Base-by-base conservation (phyloP, 2,329 filamentous ascomycete genomes). In the Coleophoma cylindrospora region DNA sequence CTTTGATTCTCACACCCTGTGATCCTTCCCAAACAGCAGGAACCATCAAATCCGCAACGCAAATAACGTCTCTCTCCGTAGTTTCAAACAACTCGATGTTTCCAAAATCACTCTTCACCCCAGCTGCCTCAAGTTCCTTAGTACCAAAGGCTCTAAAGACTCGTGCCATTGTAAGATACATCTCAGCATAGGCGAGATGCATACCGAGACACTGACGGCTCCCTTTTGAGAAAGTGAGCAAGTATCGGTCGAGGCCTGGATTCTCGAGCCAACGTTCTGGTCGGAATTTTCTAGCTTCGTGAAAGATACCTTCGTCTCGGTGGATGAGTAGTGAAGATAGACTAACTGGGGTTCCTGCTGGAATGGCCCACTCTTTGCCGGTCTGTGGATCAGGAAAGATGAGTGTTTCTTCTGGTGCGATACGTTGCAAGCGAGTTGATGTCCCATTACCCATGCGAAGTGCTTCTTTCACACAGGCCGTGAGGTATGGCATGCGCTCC, bases 261-360 rank as follows among this genome's bases (percentile, higher is more conserved):
- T 38, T 32, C 4, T 37, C 44, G 2, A 43, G 7, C 69, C 69
- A 72, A 9, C 69, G 63, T 13, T 60, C 57, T 0, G 69, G 69
- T 9, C 61, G 54, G 47, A 72, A 71, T 13, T 44, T 57, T 12
- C 57, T 54, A 0, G 70, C 54, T 10, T 67, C 45, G 1, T 65
- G 63, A 43, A 68, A 72, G 11, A 65, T 43, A 4, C 57, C 50
- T 19, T 61, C 55, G 43, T 67, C 57, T 33, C 61, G 61, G 40
- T 70, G 62, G 47, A 68, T 58, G 7, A 56, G 55, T 55, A 60
- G 64, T 2, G 64, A 56, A 17, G 59, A 61, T 67, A 70, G 68
- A 13, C 38, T 45, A 14, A 51, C 45, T 32, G 34, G 11, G 17
- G 33, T 22, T 15, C 46, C 43, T 27, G 38, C 45, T 14, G 52